phyloP scores from a whole-genome alignment of 2,329 filamentous ascomycete genomes.

The Aspergillus ruber region DNA sequence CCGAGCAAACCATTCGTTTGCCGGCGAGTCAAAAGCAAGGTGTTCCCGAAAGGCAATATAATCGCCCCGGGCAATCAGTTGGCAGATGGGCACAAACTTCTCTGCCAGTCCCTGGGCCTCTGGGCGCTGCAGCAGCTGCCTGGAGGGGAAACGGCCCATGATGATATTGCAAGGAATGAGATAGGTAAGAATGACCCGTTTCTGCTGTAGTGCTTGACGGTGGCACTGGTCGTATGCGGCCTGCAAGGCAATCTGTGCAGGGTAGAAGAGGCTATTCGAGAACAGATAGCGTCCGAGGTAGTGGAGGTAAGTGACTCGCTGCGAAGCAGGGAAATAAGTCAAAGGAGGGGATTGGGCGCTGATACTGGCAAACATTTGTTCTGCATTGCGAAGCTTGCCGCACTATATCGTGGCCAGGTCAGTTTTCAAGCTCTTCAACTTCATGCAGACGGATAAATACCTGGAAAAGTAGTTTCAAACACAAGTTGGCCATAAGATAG shows the following conservation, averaged over 20 bases:
- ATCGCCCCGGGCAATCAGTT: constrained; percentile 66
- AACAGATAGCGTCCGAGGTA: constrained; percentile 89
- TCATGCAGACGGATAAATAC: constrained; percentile 33
- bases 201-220: constrained; percentile 55
- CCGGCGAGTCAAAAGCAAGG: constrained; percentile 47
- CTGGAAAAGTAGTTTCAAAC: constrained; percentile 79
- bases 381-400: constrained; percentile 72
- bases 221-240: constrained; percentile 74
- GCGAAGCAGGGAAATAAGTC: constrained; percentile 71
- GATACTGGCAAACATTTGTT: constrained; percentile 85
- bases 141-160: constrained; percentile 73
- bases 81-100: constrained; percentile 67
- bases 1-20: constrained; percentile 67
- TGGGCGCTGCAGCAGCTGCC: constrained; percentile 58
- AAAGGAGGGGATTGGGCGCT: constrained; percentile 75
- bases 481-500: constrained; percentile 87
- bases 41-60: constrained; percentile 66
- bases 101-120: constrained; percentile 61
- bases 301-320: constrained; percentile 89
- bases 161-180: constrained; percentile 78
- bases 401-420: constrained; percentile 45
- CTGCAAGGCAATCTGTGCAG: constrained; percentile 68
- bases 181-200: constrained; percentile 73
- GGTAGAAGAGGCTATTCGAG: constrained; percentile 73
- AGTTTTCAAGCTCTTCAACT: neutral